These are phyloP conservation scores for Caloboletus firmus DNA, from an alignment of 1,284 basidiomycete species.

Conservation along the genomic window DNA sequence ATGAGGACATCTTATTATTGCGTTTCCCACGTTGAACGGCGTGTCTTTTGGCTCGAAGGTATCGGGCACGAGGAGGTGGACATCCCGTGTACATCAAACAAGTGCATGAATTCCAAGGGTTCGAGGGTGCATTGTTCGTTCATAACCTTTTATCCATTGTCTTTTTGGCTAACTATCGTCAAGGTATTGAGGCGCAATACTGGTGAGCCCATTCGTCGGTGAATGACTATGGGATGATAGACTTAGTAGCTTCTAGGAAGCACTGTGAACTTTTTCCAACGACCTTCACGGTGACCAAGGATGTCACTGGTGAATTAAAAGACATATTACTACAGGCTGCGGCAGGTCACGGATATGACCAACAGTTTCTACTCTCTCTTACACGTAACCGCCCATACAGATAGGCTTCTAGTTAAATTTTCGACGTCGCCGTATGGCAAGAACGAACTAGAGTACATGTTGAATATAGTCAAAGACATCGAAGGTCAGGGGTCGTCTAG, in stretches of 20 bases:
- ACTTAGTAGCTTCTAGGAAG: slow-evolving; percentile 15
- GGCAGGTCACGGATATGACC: slow-evolving; percentile 20
- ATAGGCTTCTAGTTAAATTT: slow-evolving; percentile 33
- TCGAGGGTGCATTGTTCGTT: slow-evolving; percentile 28
- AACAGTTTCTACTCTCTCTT: neutral
- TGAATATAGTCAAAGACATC: slow-evolving; percentile 32
- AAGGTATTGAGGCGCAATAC: slow-evolving; percentile 33
- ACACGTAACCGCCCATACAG: slow-evolving; percentile 10
- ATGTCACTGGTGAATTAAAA: slow-evolving; percentile 24
- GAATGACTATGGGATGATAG: neutral
- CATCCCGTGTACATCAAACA: slow-evolving; percentile 25
- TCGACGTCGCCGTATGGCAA: slow-evolving; percentile 33
- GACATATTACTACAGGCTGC: slow-evolving; percentile 28
- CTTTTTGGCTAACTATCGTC: slow-evolving; percentile 3
- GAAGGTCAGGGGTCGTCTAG: slow-evolving; percentile 10
- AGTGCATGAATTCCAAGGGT: slow-evolving; percentile 6
- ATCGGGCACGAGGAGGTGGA: slow-evolving; percentile 18
- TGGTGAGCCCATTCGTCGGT: slow-evolving; percentile 21
- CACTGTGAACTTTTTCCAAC: slow-evolving; percentile 36
- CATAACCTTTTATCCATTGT: neutral
- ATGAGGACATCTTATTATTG: slow-evolving; percentile 25
- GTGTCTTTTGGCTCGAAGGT: slow-evolving; percentile 33
- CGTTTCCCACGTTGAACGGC: slow-evolving; percentile 29
- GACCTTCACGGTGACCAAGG: slow-evolving; percentile 20
- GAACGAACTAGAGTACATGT: slow-evolving; percentile 25